Base-by-base conservation (phyloP, 768 basidiomycete species). In the Panaeolus cyanescens region DNA sequence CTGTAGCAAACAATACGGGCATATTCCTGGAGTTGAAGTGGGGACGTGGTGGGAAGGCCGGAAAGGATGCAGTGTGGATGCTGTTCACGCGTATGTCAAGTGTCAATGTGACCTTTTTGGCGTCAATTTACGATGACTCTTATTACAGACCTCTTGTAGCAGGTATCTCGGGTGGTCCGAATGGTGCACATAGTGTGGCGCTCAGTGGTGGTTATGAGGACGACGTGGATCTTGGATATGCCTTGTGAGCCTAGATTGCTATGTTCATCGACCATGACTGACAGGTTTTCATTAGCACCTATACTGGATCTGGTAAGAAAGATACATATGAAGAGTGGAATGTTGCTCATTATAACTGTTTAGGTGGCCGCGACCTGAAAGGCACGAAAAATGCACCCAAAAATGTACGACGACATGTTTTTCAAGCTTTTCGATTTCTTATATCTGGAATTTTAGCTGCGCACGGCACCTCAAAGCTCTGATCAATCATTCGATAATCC, bases 151-250 rank as follows among this genome's bases (percentile, higher is more conserved):
- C 94, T 0, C 87, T 84, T 79, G 94, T 96, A 5, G 90, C 85
- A 33, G 95, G 95, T 0, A 96, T 97, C 42, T 79, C 87, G 8
- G 83, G 83, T 31, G 73, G 88, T 2, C 75, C 75, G 0, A 62
- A 88, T 5, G 95, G 95, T 2, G 91, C 92, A 2, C 92, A 90
- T 65, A 94, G 92, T 40, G 84, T 97, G 13, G 94, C 91, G 2
- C 83, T 96, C 3, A 94, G 92, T 37, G 95, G 95, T 10, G 95
- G 92, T 1, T 95, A 95, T 60, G 89, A 91, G 32, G 93, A 94
- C 58, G 93, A 94, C 65, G 83, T 94, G 17, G 92, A 95, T 63
- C 71, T 86, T 15, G 92, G 92, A 58, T 89, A 93, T 63, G 90
- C 82, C 12, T 94, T 94, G 92, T 93, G 68, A 74, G 91, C 85